Evolutionary conservation across 148 eudicot genomes (phyloP).

Genomic region (Chenopodium berlandieri): DNA sequence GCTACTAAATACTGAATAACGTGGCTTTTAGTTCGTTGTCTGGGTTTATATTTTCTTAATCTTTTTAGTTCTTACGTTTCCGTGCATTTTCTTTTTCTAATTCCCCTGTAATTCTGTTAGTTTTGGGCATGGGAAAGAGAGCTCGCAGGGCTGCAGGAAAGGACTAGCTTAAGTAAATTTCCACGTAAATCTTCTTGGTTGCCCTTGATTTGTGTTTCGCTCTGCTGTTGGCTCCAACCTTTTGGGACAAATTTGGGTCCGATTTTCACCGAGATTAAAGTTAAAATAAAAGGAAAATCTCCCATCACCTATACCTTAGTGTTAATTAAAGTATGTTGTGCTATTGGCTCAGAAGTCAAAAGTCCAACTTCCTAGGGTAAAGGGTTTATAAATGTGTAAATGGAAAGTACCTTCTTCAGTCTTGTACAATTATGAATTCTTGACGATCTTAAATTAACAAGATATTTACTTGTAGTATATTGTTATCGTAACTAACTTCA

Average conservation of each 20-base stretch:
- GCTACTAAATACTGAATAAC: slow-evolving; percentile 12
- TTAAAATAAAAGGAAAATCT: not conserved
- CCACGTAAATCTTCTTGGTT: not conserved
- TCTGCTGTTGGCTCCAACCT: not conserved
- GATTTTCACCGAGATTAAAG: not conserved
- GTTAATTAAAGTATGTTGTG: not conserved
- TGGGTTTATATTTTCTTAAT: not conserved
- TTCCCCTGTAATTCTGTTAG: slow-evolving; percentile 6
- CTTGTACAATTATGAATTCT: not conserved
- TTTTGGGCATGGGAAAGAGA: not conserved
- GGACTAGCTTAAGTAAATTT: not conserved
- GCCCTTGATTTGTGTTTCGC: not conserved
- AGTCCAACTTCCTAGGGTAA: not conserved
- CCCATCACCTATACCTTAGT: not conserved
- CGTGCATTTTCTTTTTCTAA: not conserved
- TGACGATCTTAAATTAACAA: not conserved
- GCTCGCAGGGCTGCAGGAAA: not conserved
- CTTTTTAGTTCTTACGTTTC: not conserved
- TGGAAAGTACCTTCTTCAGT: not conserved
- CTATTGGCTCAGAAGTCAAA: not conserved
- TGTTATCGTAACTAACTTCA: not conserved
- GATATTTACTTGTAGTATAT: not conserved
- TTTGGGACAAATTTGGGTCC: slow-evolving; percentile 1
- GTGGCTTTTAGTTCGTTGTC: slow-evolving; percentile 8
- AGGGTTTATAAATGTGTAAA: not conserved